Evolutionary conservation across 768 basidiomycete species (phyloP).

Genomic region (Crucibulum laeve): DNA sequence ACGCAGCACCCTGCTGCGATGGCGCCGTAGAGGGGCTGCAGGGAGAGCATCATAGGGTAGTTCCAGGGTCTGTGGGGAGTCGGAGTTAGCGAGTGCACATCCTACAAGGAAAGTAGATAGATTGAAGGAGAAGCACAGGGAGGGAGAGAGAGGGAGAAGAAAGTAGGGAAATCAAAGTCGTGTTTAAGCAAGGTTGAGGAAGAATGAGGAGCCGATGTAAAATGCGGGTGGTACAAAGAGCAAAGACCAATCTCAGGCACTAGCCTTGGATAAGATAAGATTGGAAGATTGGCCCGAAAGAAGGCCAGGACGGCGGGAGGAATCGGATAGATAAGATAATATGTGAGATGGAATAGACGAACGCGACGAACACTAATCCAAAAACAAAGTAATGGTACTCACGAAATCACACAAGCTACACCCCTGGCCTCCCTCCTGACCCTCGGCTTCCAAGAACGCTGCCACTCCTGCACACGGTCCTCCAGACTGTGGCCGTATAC

Average conservation of each 20-base stretch:
- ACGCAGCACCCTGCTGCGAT: constrained; percentile 73
- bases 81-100: no score
- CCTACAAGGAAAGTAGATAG: neutral
- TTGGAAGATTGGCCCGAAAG: no score
- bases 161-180: no score
- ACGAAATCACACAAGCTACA: constrained; percentile 58
- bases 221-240: no score
- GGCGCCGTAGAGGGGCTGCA: constrained; percentile 64
- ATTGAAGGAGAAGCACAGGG: neutral
- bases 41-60: constrained; percentile 51
- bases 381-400: neutral
- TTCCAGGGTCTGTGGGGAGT: constrained; percentile 60
- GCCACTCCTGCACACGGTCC: constrained; percentile 36
- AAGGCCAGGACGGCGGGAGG: no score
- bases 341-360: neutral
- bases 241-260: no score
- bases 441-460: constrained; percentile 48
- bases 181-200: no score
- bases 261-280: no score
- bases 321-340: neutral
- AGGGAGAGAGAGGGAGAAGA: no score
- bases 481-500: no score
- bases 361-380: no score
- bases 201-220: no score
- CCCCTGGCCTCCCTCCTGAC: constrained; percentile 58